Base-by-base conservation (phyloP, 2,329 filamentous ascomycete species). In the Colletotrichum lini region DNA sequence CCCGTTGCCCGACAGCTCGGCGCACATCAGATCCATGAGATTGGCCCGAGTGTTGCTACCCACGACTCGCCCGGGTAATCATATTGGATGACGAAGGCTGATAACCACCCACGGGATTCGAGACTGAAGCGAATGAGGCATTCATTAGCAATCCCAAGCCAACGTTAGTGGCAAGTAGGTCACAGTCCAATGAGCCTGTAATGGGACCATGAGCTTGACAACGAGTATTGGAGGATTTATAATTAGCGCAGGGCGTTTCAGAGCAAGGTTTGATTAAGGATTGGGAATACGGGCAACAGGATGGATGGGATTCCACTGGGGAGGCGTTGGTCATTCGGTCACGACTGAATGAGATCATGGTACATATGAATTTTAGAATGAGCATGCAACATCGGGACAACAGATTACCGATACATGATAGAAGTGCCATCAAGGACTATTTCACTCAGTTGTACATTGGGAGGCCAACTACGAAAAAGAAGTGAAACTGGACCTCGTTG, bases 361-460 rank as follows among this genome's bases (percentile, higher is more conserved):
- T 49, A 71, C 47, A 50, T 44, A 40, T n/a, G 12, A 38, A 53
- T 12, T 16, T 35, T 2, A 26, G 50, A 13, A 53, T n/a, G 5
- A 38, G 18, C 47, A 2, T 42, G 18, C 38, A 5, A 26, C 40
- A 65, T 63, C 65, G 65, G 69, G 69, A 10, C 45, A 54, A 69
- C 65, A 72, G 69, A 38, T 15, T 18, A 69, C 69, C 69, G 65
- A 72, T 42, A 61, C 5, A 21, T 12, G n/a, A 68, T 68, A 69
- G 65, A 72, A 54, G 54, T 38, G 9, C 42, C 30, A 45, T 18
- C 4, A 63, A 16, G 12, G 23, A 9, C 60, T 53, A 53, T 30
- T 44, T 4, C 12, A 42, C 16, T 30, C 15, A 8, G 18, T 30
- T 9, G 12, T 8, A 4, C 16, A 7, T 12, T 16, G 40, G 6